A percentile compares a stretch with the other conserved stretches of the same genome.
These are phyloP conservation scores for Corynascus novoguineensis DNA, from an alignment of 495 filamentous ascomycete species.

Conservation along the genomic window DNA sequence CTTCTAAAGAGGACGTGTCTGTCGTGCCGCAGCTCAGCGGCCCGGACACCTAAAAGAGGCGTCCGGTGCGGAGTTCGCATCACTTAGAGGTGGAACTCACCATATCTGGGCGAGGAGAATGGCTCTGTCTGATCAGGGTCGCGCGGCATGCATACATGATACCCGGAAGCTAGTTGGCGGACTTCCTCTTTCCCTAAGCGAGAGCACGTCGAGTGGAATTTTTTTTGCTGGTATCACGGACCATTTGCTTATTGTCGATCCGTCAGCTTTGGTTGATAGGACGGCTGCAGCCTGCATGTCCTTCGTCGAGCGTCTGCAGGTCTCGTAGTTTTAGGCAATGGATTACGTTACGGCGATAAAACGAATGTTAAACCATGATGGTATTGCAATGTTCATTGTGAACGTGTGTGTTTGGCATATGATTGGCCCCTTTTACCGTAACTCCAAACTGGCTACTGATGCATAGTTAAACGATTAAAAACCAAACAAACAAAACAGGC, in stretches of 20 bases:
- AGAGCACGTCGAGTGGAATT: conserved; percentile 10
- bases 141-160: conserved; percentile 28
- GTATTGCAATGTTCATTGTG: neutral
- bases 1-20: conserved; percentile 55
- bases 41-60: conserved; percentile 15
- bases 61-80: conserved; percentile 14
- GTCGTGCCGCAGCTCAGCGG: conserved; percentile 23
- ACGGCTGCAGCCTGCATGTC: conserved; percentile 22
- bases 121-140: conserved; percentile 5
- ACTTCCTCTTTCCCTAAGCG: conserved; percentile 15
- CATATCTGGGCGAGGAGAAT: conserved; percentile 20
- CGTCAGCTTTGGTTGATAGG: conserved; percentile 18
- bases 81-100: conserved; percentile 5
- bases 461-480: neutral
- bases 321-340: conserved; percentile 24
- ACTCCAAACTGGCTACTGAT: neutral
- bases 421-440: neutral
- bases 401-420: neutral
- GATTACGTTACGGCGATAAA: conserved; percentile 20
- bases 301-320: conserved; percentile 24
- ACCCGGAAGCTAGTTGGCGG: conserved; percentile 24
- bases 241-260: conserved; percentile 23
- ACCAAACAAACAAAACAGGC: neutral
- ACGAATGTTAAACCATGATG: neutral
- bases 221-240: conserved; percentile 19